phyloP scores from a whole-genome alignment of 1,284 basidiomycete genomes.

The Pholiota adiposa region DNA sequence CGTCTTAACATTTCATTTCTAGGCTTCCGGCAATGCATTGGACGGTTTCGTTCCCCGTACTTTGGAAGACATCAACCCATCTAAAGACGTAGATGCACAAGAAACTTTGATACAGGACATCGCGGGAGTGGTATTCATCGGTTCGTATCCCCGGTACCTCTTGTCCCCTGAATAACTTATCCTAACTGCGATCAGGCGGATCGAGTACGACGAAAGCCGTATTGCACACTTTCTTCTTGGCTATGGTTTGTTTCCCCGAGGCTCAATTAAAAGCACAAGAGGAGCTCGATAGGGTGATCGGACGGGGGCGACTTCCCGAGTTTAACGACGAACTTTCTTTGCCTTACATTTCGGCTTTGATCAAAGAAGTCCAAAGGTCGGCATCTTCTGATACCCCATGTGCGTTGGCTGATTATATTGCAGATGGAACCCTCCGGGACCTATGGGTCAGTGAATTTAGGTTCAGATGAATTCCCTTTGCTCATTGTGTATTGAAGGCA shows the following conservation, averaged over 20 bases:
- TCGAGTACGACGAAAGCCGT: conserved; percentile 29
- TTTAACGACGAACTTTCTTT: conserved; percentile 38
- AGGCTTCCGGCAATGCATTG: conserved; percentile 19
- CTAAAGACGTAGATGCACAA: conserved; percentile 13
- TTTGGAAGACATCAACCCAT: conserved; percentile 17
- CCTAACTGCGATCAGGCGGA: conserved; percentile 17
- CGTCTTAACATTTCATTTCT: background rate
- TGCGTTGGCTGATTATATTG: conserved; percentile 6
- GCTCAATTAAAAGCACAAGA: conserved; percentile 40
- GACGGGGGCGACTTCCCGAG: conserved; percentile 36
- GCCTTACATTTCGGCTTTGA: conserved; percentile 43
- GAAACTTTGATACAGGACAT: conserved; percentile 27
- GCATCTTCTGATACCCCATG: background rate
- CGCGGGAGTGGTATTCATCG: conserved; percentile 28
- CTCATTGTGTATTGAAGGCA: conserved; percentile 12
- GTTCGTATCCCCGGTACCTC: conserved; percentile 14
- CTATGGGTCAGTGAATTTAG: conserved; percentile 27
- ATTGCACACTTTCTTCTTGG: conserved; percentile 26
- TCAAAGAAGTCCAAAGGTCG: conserved; percentile 33
- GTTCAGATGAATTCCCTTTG: background rate
- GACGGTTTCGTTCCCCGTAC: conserved; percentile 24
- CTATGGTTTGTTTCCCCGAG: conserved; percentile 39
- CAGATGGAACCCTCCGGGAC: conserved; percentile 38
- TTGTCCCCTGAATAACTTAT: conserved; percentile 6
- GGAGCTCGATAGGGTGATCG: conserved; percentile 44